Conservation (phyloP, 352 stramenopile species). For the Globisporangium alternatum region DNA sequence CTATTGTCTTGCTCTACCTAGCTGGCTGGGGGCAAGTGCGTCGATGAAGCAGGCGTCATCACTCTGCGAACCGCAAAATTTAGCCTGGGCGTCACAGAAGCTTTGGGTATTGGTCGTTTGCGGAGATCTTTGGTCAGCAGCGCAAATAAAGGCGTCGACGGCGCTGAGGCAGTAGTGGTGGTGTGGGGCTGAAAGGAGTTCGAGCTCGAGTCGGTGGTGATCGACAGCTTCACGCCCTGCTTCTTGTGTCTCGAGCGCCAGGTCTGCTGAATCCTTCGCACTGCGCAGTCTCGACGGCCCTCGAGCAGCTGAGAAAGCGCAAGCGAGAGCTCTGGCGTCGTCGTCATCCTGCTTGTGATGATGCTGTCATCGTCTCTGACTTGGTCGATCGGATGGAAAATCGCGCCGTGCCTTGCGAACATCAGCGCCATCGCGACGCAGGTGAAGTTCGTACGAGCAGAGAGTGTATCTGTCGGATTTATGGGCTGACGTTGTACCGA, state of each 20-base stretch:
- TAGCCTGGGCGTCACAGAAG: background rate
- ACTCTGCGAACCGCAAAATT: background rate
- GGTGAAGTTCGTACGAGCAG: slow-evolving; percentile 28
- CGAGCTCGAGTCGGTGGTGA: background rate
- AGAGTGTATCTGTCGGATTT: background rate
- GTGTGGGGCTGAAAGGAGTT: background rate
- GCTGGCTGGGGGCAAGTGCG: slow-evolving; percentile 11
- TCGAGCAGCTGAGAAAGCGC: slow-evolving; percentile 8
- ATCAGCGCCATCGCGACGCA: slow-evolving; percentile 42
- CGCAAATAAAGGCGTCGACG: slow-evolving; percentile 8
- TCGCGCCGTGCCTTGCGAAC: slow-evolving; percentile 20
- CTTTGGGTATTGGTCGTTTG: slow-evolving; percentile 5
- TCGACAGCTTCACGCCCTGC: background rate
- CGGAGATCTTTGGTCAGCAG: slow-evolving; percentile 9
- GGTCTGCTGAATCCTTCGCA: slow-evolving; percentile 24
- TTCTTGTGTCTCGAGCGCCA: slow-evolving; percentile 24
- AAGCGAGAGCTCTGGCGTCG: background rate
- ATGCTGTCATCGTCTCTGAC: background rate
- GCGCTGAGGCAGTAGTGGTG: background rate
- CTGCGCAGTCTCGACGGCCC: slow-evolving; percentile 14
- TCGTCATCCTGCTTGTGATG: background rate
- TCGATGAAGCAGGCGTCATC: slow-evolving; percentile 1
- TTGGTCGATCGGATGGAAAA: slow-evolving; percentile 15
- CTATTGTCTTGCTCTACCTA: background rate
- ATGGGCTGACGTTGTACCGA: background rate